Evolutionary conservation across 2,329 filamentous ascomycete species (phyloP).

Genomic region (Pezizomycotina sp.): DNA sequence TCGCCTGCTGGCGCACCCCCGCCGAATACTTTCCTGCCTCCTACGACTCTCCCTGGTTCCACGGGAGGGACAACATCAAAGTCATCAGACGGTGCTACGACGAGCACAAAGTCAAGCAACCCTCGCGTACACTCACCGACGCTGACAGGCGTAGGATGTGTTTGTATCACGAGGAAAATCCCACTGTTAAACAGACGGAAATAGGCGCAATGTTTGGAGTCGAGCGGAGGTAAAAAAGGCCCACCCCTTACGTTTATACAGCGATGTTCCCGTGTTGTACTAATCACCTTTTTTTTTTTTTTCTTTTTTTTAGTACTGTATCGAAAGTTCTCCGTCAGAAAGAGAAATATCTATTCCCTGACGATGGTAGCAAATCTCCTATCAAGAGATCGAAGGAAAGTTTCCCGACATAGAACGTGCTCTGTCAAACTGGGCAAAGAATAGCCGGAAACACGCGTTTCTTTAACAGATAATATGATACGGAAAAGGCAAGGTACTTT

Average conservation of each 20-base stretch:
- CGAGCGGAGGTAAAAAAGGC: slow-evolving; percentile 65
- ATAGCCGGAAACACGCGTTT: slow-evolving; percentile 58
- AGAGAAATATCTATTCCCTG: slow-evolving; percentile 77
- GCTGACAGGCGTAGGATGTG: slow-evolving; percentile 87
- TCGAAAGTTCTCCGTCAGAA: slow-evolving; percentile 91
- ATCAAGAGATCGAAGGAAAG: slow-evolving; percentile 73
- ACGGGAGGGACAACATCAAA: slow-evolving; percentile 12
- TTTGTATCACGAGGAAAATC: slow-evolving; percentile 78
- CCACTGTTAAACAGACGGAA: slow-evolving; percentile 81
- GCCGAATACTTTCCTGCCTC: slow-evolving; percentile 9
- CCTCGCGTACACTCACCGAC: slow-evolving; percentile 83
- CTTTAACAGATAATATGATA: slow-evolving; percentile 64
- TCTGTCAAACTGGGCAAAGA: slow-evolving; percentile 70
- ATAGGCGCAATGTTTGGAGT: slow-evolving; percentile 93
- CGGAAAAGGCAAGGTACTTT: slow-evolving; percentile 72
- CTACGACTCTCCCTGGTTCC: slow-evolving; percentile 4
- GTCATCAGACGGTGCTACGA: too few relatives aligned
- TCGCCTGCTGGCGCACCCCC: too few relatives aligned
- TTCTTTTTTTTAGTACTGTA: slow-evolving; percentile 55
- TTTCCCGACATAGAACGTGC: slow-evolving; percentile 84
- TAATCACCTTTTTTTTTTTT: slow-evolving; percentile 3
- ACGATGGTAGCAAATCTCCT: slow-evolving; percentile 62
- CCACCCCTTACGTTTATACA: slow-evolving; percentile 4
- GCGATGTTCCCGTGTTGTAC: too few relatives aligned
- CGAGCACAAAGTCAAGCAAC: too few relatives aligned